These are phyloP conservation scores for Betula pendula DNA, from an alignment of 306 rosid genomes.

Conservation along the genomic window DNA sequence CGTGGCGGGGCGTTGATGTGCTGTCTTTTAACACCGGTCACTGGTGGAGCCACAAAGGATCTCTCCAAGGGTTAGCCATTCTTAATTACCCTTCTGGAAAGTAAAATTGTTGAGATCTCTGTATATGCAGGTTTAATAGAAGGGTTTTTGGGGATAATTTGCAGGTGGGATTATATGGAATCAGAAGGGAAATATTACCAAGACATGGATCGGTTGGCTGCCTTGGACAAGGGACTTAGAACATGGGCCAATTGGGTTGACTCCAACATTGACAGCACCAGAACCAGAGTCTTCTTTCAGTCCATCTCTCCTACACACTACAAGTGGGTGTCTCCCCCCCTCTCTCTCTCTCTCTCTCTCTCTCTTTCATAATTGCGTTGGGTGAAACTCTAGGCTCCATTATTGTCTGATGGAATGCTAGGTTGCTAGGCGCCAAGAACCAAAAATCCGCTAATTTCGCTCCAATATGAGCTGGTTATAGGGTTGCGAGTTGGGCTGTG, in stretches of 20 bases:
- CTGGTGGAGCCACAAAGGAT: slow-evolving; percentile 89
- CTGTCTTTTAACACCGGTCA: slow-evolving; percentile 91
- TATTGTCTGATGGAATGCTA: slow-evolving; percentile 18
- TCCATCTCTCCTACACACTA: slow-evolving; percentile 86
- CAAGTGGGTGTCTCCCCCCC: slow-evolving; percentile 53
- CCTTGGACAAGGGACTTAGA: slow-evolving; percentile 76
- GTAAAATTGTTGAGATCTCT: too few species aligned
- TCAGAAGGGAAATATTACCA: slow-evolving; percentile 67
- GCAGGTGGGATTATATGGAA: slow-evolving; percentile 97
- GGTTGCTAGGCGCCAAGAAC: slow-evolving; percentile 32
- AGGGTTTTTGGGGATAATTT: slow-evolving; percentile 23
- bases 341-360: slow-evolving; percentile 42
- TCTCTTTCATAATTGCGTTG: slow-evolving; percentile 43
- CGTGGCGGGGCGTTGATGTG: slow-evolving; percentile 72
- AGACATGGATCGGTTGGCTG: slow-evolving; percentile 85
- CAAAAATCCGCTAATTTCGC: slow-evolving; percentile 16
- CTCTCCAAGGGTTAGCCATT: slow-evolving; percentile 72
- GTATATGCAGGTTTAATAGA: not conserved
- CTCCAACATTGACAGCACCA: slow-evolving; percentile 54
- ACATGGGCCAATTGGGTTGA: slow-evolving; percentile 99
- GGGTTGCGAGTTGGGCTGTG: slow-evolving; percentile 17
- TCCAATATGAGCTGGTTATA: slow-evolving; percentile 22
- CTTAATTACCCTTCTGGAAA: not conserved
- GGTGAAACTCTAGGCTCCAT: slow-evolving; percentile 30
- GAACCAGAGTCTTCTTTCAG: slow-evolving; percentile 72